phyloP scores from a whole-genome alignment of 2,329 filamentous ascomycete genomes.

The Fusarium newnesense region DNA sequence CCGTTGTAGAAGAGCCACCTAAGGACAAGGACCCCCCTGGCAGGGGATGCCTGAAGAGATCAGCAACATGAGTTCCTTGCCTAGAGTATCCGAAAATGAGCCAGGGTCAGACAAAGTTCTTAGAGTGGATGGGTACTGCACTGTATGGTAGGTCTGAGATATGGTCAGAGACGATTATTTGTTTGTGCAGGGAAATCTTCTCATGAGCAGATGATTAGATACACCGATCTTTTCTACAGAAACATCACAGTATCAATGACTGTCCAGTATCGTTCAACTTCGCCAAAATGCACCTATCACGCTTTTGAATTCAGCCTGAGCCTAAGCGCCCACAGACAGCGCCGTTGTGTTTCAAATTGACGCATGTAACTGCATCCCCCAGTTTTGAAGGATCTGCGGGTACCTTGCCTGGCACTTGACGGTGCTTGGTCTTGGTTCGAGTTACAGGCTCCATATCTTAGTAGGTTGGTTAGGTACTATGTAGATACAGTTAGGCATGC shows the following conservation, averaged over 20 bases:
- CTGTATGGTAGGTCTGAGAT: neutral
- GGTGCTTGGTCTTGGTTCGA: slow-evolving; percentile 15
- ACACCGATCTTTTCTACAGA: neutral
- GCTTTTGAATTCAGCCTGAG: slow-evolving; percentile 11
- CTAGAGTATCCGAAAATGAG: slow-evolving; percentile 14
- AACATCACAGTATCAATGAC: neutral
- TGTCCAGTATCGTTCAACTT: neutral
- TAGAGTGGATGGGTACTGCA: neutral
- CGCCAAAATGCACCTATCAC: slow-evolving; percentile 6
- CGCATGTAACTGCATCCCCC: slow-evolving; percentile 20
- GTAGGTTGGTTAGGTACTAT: neutral
- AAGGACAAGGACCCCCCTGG: slow-evolving; percentile 13
- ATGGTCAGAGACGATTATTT: neutral
- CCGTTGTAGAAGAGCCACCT: slow-evolving; percentile 11
- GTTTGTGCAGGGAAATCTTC: neutral
- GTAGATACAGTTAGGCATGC: no score
- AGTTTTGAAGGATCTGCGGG: slow-evolving; percentile 24
- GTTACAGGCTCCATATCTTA: no score
- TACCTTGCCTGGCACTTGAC: slow-evolving; percentile 14
- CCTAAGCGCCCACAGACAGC: slow-evolving; percentile 21
- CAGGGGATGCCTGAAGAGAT: slow-evolving; percentile 26
- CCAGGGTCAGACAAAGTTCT: slow-evolving; percentile 1
- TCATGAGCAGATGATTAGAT: neutral
- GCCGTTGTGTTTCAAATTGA: slow-evolving; percentile 34
- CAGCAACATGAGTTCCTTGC: slow-evolving; percentile 24